Percentiles rank a stretch among this genome's conserved stretches.
Conservation (phyloP, 2,329 filamentous ascomycete genomes). For the Sphaerulina vaccinii region DNA sequence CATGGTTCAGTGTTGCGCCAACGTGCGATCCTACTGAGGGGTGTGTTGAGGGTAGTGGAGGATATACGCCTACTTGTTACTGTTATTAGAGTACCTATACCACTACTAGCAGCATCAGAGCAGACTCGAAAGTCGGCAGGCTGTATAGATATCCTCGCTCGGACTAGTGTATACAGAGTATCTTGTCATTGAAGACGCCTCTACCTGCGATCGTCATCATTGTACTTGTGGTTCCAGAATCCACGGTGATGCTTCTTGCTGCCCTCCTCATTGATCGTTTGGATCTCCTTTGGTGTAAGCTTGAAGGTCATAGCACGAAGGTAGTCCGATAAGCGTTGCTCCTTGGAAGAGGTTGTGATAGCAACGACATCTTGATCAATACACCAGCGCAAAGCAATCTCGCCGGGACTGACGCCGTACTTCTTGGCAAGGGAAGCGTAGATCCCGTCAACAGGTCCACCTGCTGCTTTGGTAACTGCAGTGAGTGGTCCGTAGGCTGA, state of each 20-base stretch:
- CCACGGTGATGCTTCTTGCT: constrained; percentile 52
- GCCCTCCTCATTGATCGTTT: constrained; percentile 52
- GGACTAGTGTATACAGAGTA: too few species aligned
- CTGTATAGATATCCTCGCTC: too few species aligned
- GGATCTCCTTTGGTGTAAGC: constrained; percentile 58
- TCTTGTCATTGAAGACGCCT: too few species aligned
- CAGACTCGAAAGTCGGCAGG: too few species aligned
- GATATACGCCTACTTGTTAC: too few species aligned
- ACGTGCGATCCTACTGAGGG: too few species aligned
- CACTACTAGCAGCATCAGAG: too few species aligned
- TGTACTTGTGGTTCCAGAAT: constrained; percentile 54
- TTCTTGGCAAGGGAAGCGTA: constrained; percentile 56
- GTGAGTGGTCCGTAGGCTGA: constrained; percentile 49
- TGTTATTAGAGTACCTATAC: too few species aligned
- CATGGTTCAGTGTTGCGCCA: too few species aligned
- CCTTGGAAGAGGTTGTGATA: constrained; percentile 61
- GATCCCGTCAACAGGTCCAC: constrained; percentile 56
- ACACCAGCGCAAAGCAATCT: constrained; percentile 60
- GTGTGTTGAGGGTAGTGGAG: too few species aligned
- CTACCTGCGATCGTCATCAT: constrained; percentile 43
- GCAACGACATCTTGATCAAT: constrained; percentile 60
- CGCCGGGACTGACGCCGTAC: constrained; percentile 58
- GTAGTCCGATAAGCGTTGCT: constrained; percentile 59
- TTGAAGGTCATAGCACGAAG: constrained; percentile 57
- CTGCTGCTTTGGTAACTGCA: constrained; percentile 54